Percentiles rank a stretch among this genome's conserved stretches.
These are phyloP conservation scores for Acanthamoeba pearcei DNA, from an alignment of 208 protist species.

Conservation along the genomic window DNA sequence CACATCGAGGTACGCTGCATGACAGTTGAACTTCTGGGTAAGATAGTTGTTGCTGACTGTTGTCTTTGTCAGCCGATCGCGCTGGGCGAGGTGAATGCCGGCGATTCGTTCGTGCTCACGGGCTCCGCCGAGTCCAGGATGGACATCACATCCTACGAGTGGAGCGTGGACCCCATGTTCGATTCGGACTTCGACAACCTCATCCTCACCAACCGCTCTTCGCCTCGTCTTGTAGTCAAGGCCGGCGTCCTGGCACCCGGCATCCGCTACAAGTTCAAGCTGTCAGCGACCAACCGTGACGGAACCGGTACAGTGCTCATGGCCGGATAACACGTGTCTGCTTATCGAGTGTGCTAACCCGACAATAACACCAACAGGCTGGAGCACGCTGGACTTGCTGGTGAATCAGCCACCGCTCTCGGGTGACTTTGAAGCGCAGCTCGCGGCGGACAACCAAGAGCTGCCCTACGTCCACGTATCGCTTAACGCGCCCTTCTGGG, in stretches of 20 bases:
- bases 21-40: neutral
- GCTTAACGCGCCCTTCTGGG: constrained; percentile 48
- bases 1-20: constrained; percentile 26
- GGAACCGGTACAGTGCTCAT: constrained; percentile 19
- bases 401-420: constrained; percentile 70
- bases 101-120: constrained; percentile 21
- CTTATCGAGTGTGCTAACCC: neutral
- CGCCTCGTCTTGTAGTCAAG: constrained; percentile 8
- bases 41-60: neutral
- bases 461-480: neutral
- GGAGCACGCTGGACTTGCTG: constrained; percentile 65
- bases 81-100: constrained; percentile 46
- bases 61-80: neutral
- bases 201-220: constrained; percentile 3
- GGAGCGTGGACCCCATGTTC: constrained; percentile 64
- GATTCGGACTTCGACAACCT: neutral
- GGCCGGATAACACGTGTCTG: neutral
- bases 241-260: constrained; percentile 11
- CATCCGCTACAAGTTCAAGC: constrained; percentile 73
- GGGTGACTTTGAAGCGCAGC: constrained; percentile 36
- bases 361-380: neutral
- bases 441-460: neutral
- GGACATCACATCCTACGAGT: constrained; percentile 49
- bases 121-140: constrained; percentile 20
- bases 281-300: constrained; percentile 43